Conservation (phyloP, 75 land plant species). For the Cunninghamia lanceolata region DNA sequence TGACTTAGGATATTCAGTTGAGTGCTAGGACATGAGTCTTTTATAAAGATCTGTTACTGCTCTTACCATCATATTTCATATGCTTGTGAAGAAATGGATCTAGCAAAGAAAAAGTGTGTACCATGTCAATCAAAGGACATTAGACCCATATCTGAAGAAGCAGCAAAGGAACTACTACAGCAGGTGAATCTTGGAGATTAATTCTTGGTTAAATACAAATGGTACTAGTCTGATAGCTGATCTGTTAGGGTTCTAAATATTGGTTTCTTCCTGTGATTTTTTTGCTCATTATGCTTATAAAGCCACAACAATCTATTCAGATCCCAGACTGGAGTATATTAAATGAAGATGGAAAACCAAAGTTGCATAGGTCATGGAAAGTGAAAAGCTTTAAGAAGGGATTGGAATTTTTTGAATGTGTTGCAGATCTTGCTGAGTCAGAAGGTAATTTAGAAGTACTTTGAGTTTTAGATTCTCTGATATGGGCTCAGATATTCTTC, state of each 20-base stretch:
- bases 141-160: slow-evolving; percentile 64
- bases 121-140: slow-evolving; percentile 72
- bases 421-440: slow-evolving; percentile 85
- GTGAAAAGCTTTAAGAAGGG: slow-evolving; percentile 84
- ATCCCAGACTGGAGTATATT: slow-evolving; percentile 73
- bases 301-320: slow-evolving; percentile 16
- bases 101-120: slow-evolving; percentile 76
- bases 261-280: neutral
- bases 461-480: neutral
- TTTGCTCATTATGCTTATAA: neutral
- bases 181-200: slow-evolving; percentile 33
- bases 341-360: slow-evolving; percentile 53
- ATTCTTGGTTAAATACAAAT: neutral
- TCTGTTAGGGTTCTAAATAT: slow-evolving; percentile 11
- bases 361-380: slow-evolving; percentile 76
- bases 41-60: neutral
- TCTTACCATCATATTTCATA: neutral
- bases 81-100: slow-evolving; percentile 31
- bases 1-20: neutral
- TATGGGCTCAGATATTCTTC: neutral
- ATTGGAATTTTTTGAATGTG: slow-evolving; percentile 69
- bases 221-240: neutral
- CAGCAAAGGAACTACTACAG: slow-evolving; percentile 51
- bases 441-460: slow-evolving; percentile 52
- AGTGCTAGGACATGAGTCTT: neutral